Conservation (phyloP, 495 filamentous ascomycete species). For the Lophiotrema nucula region DNA sequence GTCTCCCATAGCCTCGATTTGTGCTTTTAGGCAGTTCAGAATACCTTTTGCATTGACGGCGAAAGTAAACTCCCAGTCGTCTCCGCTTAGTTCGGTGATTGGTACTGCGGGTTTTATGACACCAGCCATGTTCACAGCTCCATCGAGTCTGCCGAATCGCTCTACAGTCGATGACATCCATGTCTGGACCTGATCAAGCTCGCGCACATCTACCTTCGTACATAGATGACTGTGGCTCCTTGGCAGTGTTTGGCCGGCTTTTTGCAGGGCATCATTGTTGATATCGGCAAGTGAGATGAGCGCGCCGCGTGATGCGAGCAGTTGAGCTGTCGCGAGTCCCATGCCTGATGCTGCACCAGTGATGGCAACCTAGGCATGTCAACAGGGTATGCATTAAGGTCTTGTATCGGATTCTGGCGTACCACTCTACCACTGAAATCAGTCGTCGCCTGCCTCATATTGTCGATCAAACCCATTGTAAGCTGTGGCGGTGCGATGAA, state of each 20-base stretch:
- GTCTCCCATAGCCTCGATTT: slow-evolving; percentile 21
- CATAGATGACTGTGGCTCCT: too few relatives aligned
- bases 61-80: slow-evolving; percentile 34
- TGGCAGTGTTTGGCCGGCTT: too few relatives aligned
- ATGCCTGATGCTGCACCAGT: slow-evolving; percentile 17
- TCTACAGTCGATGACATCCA: slow-evolving; percentile 30
- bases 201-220: slow-evolving; percentile 25
- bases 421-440: too few relatives aligned
- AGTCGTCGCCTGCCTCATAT: too few relatives aligned
- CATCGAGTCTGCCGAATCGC: slow-evolving; percentile 35
- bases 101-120: slow-evolving; percentile 17
- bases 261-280: slow-evolving; percentile 2
- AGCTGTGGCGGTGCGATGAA: too few relatives aligned
- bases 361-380: slow-evolving; percentile 5
- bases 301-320: slow-evolving; percentile 1
- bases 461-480: too few relatives aligned
- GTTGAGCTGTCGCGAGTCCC: slow-evolving; percentile 7
- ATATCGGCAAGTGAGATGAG: slow-evolving; percentile 15
- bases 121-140: slow-evolving; percentile 37
- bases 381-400: too few relatives aligned
- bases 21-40: slow-evolving; percentile 36
- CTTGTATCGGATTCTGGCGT: too few relatives aligned
- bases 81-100: slow-evolving; percentile 35
- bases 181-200: slow-evolving; percentile 9
- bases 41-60: slow-evolving; percentile 37